A percentile compares a stretch with the other conserved stretches of the same genome.
phyloP scores from a whole-genome alignment of 2,329 filamentous ascomycete species.

The Bipolaris sorokiniana region DNA sequence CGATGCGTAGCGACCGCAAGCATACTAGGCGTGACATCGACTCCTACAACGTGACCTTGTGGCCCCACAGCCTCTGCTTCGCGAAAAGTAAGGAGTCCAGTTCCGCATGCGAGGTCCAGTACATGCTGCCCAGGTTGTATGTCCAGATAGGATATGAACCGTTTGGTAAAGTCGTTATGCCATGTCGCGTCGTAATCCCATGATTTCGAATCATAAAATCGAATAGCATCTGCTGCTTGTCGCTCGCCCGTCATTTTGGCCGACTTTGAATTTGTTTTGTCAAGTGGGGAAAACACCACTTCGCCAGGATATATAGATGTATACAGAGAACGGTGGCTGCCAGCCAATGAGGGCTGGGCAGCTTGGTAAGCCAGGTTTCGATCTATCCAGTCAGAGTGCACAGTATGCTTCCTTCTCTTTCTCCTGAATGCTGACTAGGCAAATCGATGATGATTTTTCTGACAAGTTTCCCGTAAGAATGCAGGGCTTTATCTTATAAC shows the following conservation, averaged over 20 bases:
- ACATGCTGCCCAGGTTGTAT: conserved; percentile 48
- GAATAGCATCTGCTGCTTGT: conserved; percentile 40
- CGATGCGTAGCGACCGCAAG: conserved; percentile 46
- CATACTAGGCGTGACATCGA: conserved; percentile 53
- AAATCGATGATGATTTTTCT: neutral
- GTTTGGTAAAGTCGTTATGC: conserved; percentile 50
- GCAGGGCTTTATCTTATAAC: neutral
- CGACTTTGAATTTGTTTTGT: neutral
- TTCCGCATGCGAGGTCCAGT: conserved; percentile 57
- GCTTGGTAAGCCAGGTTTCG: conserved; percentile 7
- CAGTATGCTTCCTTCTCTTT: conserved; percentile 2
- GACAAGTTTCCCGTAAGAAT: neutral
- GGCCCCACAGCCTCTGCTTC: conserved; percentile 49
- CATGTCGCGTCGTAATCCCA: conserved; percentile 51
- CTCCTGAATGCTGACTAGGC: neutral
- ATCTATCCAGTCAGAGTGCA: conserved; percentile 9
- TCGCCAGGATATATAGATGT: neutral
- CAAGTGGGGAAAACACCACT: neutral
- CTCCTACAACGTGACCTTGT: conserved; percentile 47
- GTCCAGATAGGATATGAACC: conserved; percentile 44
- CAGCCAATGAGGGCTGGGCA: conserved; percentile 4
- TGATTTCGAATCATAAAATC: conserved; percentile 46
- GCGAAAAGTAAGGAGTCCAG: conserved; percentile 52
- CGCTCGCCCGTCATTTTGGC: conserved; percentile 23
- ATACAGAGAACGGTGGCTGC: neutral